These are phyloP conservation scores for Microcyclospora pomicola DNA, from an alignment of 2,329 filamentous ascomycete genomes.

Conservation along the genomic window DNA sequence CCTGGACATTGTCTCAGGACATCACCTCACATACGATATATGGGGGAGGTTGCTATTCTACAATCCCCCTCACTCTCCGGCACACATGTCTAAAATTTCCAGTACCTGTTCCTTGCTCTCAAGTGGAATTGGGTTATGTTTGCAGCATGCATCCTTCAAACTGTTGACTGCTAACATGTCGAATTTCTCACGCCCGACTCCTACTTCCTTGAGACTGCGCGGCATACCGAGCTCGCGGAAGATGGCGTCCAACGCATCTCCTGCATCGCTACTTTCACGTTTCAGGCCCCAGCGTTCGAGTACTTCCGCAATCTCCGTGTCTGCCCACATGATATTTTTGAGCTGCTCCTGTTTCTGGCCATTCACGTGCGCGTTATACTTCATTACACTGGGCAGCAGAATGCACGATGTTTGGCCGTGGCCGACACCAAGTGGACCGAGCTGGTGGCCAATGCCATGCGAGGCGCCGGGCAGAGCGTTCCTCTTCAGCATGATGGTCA, in stretches of 20 bases:
- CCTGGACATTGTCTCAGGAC: too few species aligned
- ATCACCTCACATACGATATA: too few species aligned
- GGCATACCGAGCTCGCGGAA: constrained; percentile 42
- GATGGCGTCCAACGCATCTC: constrained; percentile 39
- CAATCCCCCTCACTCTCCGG: too few species aligned
- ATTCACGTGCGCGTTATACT: constrained; percentile 33
- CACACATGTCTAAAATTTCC: constrained; percentile 38
- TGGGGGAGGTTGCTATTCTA: too few species aligned
- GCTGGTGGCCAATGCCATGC: constrained; percentile 32
- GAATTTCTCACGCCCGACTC: constrained; percentile 36
- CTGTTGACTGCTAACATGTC: constrained; percentile 36
- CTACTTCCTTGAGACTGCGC: constrained; percentile 37
- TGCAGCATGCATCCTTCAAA: constrained; percentile 37
- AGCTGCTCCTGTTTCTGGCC: constrained; percentile 31
- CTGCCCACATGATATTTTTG: constrained; percentile 27
- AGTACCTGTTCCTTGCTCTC: constrained; percentile 34
- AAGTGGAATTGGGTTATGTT: constrained; percentile 39
- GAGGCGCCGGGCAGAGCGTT: constrained; percentile 26
- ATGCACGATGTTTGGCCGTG: constrained; percentile 48
- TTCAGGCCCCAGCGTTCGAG: constrained; percentile 18
- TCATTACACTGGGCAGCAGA: constrained; percentile 41
- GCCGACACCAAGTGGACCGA: constrained; percentile 41
- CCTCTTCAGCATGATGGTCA: constrained; percentile 18
- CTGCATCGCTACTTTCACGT: constrained; percentile 29
- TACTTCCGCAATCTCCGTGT: constrained; percentile 24